Evolutionary conservation across 106 monocot genomes (phyloP).

Genomic region (Platanthera guangdongensis): DNA sequence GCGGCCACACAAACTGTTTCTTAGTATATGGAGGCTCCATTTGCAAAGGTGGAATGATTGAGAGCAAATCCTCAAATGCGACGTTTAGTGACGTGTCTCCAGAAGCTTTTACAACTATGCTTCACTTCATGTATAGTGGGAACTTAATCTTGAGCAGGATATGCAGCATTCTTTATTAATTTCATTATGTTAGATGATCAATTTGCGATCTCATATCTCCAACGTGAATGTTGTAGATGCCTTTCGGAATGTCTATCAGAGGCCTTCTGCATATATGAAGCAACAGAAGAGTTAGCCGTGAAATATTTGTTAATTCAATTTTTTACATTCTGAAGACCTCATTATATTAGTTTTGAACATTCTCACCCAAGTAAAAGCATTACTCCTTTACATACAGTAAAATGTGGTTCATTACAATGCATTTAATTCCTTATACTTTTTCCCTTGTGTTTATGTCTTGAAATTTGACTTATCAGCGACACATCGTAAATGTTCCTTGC

Average conservation of each 20-base stretch:
- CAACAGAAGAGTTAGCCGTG: neutral
- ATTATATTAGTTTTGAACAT: neutral
- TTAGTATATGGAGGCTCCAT: constrained; percentile 82
- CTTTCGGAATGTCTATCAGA: constrained; percentile 70
- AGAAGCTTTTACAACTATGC: constrained; percentile 55
- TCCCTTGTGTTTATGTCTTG: neutral
- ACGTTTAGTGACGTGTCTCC: constrained; percentile 52
- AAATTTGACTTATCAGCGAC: neutral
- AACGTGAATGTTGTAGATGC: constrained; percentile 65
- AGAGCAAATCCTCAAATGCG: constrained; percentile 61
- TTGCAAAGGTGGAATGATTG: constrained; percentile 94
- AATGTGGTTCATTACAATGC: neutral
- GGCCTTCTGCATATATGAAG: constrained; percentile 13
- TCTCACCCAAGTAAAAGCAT: too few species aligned
- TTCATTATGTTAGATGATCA: constrained; percentile 72
- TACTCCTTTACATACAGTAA: neutral
- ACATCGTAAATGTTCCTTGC: neutral
- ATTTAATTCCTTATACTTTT: neutral
- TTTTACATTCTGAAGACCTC: neutral
- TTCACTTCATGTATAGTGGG: constrained; percentile 81
- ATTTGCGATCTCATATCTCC: constrained; percentile 60
- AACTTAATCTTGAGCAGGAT: constrained; percentile 40
- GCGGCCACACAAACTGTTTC: constrained; percentile 63
- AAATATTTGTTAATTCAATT: neutral
- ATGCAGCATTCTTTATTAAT: constrained; percentile 40